Base-by-base conservation (phyloP, 2,329 filamentous ascomycete genomes). In the Botrytis tulipae region DNA sequence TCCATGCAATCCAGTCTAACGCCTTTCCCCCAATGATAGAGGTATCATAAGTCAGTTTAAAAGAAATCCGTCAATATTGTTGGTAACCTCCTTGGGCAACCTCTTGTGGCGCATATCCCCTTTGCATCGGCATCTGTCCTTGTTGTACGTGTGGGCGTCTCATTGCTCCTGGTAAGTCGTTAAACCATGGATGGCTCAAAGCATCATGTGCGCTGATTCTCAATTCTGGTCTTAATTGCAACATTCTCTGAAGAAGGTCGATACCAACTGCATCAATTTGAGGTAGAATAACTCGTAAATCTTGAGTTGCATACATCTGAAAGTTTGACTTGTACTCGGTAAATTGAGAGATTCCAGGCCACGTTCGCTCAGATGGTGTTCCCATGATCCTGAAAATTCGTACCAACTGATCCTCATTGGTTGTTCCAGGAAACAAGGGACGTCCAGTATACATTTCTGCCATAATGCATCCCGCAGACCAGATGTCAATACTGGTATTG, bases 401-500 rank as follows among this genome's bases (percentile, higher is more conserved):
- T 76, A 97, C 88, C 70, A 98, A 91, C 83, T 99, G 96, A 81
- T 99, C 96, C 83, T 99, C 96, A 82, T 99, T 99, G 54, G 96
- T 98, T 2, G 96, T 99, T 74, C 96, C 96, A 0, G 96, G 96
- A 85, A 99, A 99, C 10, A 99, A 88, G 0, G 96, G 96, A 29
- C 96, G 89, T 6, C 96, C 96, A 0, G 95, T 98, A 83, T 97
- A 98, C 94, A 99, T 98, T 84, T 99, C 96, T 16, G 96, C 96
- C 96, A 99, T 98, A 86, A 99, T 99, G 83, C 96, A 99, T 73
- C 96, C 96, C 10, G 96, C 96, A 10, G 94, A 97, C 96, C 96
- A 99, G 82, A 99, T 98, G 81, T 99, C 96, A 82, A 99, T 98
- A 84, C 94, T 97, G n/a, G 96, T 99, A 84, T 97, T 99, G 85